Conservation (phyloP, 495 filamentous ascomycete species). For the Tuber magnatum region DNA sequence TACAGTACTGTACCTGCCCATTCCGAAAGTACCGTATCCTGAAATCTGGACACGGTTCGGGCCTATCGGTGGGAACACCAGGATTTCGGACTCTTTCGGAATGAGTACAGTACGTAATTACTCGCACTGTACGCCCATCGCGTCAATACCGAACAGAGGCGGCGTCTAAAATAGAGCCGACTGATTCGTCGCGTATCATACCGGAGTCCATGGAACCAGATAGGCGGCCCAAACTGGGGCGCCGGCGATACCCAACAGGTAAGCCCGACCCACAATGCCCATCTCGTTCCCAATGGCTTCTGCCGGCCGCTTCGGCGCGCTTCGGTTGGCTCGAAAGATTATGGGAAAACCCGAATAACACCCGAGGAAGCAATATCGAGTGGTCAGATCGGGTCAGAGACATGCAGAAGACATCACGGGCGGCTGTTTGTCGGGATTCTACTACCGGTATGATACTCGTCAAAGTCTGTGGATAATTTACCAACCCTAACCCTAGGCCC, state of each 20-base stretch:
- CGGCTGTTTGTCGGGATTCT: not conserved
- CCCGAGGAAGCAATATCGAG: not conserved
- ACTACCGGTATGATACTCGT: not conserved
- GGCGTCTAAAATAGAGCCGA: not conserved
- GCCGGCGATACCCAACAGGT: not conserved
- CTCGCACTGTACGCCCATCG: not conserved
- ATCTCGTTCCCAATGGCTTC: not conserved
- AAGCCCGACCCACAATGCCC: not conserved
- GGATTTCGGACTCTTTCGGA: too few relatives aligned
- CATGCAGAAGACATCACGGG: not conserved
- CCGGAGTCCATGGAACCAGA: not conserved
- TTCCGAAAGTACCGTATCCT: not conserved
- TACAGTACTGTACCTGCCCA: not conserved
- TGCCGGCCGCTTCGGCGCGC: not conserved
- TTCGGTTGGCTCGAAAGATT: not conserved
- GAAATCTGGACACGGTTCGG: too few relatives aligned
- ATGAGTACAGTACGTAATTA: too few relatives aligned
- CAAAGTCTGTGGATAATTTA: not conserved
- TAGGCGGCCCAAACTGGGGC: not conserved
- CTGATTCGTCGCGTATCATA: not conserved
- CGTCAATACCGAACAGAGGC: not conserved
- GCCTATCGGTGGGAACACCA: too few relatives aligned
- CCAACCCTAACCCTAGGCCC: not conserved
- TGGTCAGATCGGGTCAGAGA: not conserved
- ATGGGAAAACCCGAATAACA: not conserved